A percentile compares a stretch with the other conserved stretches of the same genome.
phyloP scores from a whole-genome alignment of 495 filamentous ascomycete genomes.

The Usnea hakonensis region DNA sequence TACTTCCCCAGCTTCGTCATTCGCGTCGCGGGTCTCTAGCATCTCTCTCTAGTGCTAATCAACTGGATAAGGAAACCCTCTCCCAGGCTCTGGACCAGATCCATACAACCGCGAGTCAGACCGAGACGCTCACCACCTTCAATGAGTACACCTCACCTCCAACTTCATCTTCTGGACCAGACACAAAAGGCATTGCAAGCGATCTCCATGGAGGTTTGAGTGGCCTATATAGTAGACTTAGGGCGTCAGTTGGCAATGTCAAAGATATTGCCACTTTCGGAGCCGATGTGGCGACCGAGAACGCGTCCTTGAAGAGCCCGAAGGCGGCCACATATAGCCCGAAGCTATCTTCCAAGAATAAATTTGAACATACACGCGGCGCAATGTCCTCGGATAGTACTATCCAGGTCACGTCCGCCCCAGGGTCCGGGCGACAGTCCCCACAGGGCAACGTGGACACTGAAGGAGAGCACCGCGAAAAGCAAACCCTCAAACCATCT shows the following conservation, averaged over 20 bases:
- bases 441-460: not conserved
- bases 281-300: constrained; percentile 31
- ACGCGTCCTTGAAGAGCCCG: constrained; percentile 30
- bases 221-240: constrained; percentile 75
- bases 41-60: constrained; percentile 50
- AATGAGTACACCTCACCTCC: constrained; percentile 64
- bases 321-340: constrained; percentile 36
- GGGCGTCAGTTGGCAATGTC: constrained; percentile 64
- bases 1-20: constrained; percentile 38
- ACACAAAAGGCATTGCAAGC: constrained; percentile 59
- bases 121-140: constrained; percentile 75
- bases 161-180: constrained; percentile 41
- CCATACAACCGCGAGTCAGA: constrained; percentile 72
- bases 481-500: constrained; percentile 40
- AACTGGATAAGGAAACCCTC: constrained; percentile 61
- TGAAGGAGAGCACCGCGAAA: constrained; percentile 12
- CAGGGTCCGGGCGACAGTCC: not conserved
- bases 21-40: constrained; percentile 56
- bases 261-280: constrained; percentile 46
- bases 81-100: constrained; percentile 74
- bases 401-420: not conserved
- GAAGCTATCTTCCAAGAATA: constrained; percentile 17
- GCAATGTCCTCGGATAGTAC: constrained; percentile 1
- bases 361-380: not conserved
- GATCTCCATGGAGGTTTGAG: constrained; percentile 78